phyloP scores from a whole-genome alignment of 352 stramenopile species.

The Phytophthora hibernalis region DNA sequence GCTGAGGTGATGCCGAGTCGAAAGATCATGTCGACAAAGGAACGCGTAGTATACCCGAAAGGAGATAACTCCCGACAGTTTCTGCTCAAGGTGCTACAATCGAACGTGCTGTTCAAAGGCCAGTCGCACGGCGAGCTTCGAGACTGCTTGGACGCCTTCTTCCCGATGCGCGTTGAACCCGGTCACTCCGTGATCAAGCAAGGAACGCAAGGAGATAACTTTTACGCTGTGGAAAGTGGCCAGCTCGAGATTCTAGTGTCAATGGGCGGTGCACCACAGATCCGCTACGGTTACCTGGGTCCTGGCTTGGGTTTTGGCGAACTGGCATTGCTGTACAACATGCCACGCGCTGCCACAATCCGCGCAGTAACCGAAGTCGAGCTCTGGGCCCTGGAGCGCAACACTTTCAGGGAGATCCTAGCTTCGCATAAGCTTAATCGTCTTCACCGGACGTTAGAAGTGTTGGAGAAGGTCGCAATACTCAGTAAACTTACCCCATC shows the following conservation, averaged over 20 bases:
- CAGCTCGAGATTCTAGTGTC: constrained; percentile 79
- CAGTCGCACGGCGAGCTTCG: constrained; percentile 58
- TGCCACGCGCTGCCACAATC: constrained; percentile 95
- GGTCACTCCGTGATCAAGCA: constrained; percentile 70
- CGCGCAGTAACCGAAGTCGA: constrained; percentile 63
- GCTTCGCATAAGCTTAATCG: constrained; percentile 77
- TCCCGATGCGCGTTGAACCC: constrained; percentile 52
- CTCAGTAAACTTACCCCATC: constrained; percentile 71
- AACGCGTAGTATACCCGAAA: constrained; percentile 74
- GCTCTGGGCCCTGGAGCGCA: constrained; percentile 78
- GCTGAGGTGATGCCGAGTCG: constrained; percentile 81
- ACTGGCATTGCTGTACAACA: constrained; percentile 97
- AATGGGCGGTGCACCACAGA: constrained; percentile 53
- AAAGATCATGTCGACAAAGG: constrained; percentile 59
- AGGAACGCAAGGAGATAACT: constrained; percentile 79
- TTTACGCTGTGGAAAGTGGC: constrained; percentile 71
- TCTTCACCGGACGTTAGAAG: constrained; percentile 62
- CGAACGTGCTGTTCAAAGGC: constrained; percentile 79
- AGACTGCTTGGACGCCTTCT: constrained; percentile 82
- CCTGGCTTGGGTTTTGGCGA: constrained; percentile 94
- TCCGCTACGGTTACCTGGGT: constrained; percentile 73
- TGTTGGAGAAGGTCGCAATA: constrained; percentile 64
- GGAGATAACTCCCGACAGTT: constrained; percentile 59
- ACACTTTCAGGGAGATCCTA: constrained; percentile 78
- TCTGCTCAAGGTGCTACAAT: constrained; percentile 69